These are phyloP conservation scores for Trichoderma atrobrunneum DNA, from an alignment of 2,329 filamentous ascomycete species.

Conservation along the genomic window DNA sequence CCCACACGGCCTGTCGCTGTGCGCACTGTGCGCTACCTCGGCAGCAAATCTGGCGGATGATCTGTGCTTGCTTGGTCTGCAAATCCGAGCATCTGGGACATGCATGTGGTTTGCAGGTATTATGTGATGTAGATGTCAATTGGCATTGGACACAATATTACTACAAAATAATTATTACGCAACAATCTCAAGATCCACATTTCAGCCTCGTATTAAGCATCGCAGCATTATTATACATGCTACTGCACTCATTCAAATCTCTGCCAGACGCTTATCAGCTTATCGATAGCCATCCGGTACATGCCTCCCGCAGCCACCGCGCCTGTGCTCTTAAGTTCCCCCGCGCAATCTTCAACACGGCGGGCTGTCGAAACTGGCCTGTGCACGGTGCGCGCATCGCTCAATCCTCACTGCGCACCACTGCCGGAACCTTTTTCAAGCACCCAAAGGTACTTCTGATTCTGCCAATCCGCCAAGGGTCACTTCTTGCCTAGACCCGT, in stretches of 20 bases:
- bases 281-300: background rate
- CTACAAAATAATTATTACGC: no score
- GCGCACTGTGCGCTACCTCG: constrained; percentile 15
- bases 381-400: background rate
- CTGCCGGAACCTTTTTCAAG: background rate
- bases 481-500: constrained; percentile 5
- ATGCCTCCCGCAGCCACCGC: background rate
- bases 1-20: constrained; percentile 5
- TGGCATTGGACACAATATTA: background rate
- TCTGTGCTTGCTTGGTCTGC: background rate
- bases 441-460: constrained; percentile 7
- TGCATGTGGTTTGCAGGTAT: background rate
- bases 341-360: background rate
- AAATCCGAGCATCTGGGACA: background rate
- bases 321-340: background rate
- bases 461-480: background rate
- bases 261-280: background rate
- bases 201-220: background rate
- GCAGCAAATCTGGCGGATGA: background rate
- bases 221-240: background rate
- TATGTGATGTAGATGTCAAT: background rate
- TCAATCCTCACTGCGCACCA: background rate
- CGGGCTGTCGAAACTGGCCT: background rate
- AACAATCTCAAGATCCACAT: background rate
- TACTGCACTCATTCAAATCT: background rate